Evolutionary conservation across 2,329 filamentous ascomycete genomes (phyloP), one percentile per base, ranked within the genome.

Genomic region (Paraconiothyrium brasiliense): DNA sequence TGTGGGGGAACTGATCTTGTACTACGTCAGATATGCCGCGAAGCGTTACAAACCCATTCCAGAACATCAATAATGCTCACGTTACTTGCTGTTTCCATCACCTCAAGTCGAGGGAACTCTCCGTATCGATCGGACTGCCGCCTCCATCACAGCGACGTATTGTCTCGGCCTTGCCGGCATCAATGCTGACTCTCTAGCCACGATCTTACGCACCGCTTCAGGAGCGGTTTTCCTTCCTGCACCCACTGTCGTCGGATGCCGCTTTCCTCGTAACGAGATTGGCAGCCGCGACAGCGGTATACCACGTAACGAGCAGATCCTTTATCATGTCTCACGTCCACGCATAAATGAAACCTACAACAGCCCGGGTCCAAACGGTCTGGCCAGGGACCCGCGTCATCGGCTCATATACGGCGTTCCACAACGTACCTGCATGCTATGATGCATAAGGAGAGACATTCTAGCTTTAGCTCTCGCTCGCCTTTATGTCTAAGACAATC

Each of bases 401-500:
- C 34, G 11, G 13, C 58, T 49, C 52, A 34, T 54, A 49, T 24
- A 20, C n/a, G 22, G 58, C 48, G 59, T 46, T 56, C 54, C 54
- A 58, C 37, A 57, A 44, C 48, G 49, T 52, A 46, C 39, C 39
- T n/a, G 39, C 39, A 41, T n/a, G 39, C 39, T 56, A 56, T 44
- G 54, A 57, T 52, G 37, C 34, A n/a, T 37, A 63, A 27, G 60
- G 62, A 50, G 44, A 65, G 55, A 63, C 58, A 63, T 20, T 32
- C 44, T 30, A 46, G 34, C 9, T 11, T 34, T 34, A 41, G 20
- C 16, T 57, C 37, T 41, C 35, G 47, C 37, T 41, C 16, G 5
- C 27, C 7, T 1, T 34, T 24, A 22, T 49, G 43, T 59, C 58
- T 57, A n/a, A 11, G 32, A 51, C 54, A 46, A 20, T 10, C 16